A percentile compares a stretch with the other conserved stretches of the same genome.
Conservation (phyloP, 164 flowering plant species). For the Vitis vinifera region DNA sequence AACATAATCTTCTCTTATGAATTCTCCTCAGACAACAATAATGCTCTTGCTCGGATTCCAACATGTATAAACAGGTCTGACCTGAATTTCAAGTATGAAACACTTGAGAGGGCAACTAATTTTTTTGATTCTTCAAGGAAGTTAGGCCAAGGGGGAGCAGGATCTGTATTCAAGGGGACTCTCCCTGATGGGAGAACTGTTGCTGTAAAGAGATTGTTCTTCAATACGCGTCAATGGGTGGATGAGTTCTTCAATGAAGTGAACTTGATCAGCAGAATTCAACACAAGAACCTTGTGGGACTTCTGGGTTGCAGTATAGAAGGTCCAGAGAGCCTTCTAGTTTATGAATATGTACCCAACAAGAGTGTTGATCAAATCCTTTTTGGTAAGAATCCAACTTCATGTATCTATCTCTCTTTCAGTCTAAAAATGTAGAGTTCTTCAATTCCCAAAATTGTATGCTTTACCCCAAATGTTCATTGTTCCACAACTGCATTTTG, state of each 20-base stretch:
- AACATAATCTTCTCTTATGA: neutral
- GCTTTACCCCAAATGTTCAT: no score
- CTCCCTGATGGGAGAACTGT: constrained; percentile 46
- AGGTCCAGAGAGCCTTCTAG: constrained; percentile 61
- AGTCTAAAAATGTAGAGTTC: no score
- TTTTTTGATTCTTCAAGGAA: constrained; percentile 24
- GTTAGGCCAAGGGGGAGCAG: constrained; percentile 42
- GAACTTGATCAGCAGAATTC: constrained; percentile 44
- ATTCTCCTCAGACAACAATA: constrained; percentile 1
- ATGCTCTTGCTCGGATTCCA: neutral
- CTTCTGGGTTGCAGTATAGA: constrained; percentile 58
- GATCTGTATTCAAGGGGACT: constrained; percentile 42
- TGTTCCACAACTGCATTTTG: no score
- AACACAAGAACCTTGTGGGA: constrained; percentile 53
- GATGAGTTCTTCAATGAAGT: constrained; percentile 64
- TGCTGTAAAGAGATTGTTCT: constrained; percentile 54
- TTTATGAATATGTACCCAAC: constrained; percentile 56
- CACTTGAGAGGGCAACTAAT: constrained; percentile 32
- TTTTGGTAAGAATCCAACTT: constrained; percentile 31
- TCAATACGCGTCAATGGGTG: constrained; percentile 48
- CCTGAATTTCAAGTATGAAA: constrained; percentile 31
- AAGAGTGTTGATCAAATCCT: constrained; percentile 50
- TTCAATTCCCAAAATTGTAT: neutral
- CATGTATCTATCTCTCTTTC: no score
- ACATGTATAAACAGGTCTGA: constrained; percentile 5